Conservation (phyloP, 768 basidiomycete genomes). For the Hydnum rufescens region DNA sequence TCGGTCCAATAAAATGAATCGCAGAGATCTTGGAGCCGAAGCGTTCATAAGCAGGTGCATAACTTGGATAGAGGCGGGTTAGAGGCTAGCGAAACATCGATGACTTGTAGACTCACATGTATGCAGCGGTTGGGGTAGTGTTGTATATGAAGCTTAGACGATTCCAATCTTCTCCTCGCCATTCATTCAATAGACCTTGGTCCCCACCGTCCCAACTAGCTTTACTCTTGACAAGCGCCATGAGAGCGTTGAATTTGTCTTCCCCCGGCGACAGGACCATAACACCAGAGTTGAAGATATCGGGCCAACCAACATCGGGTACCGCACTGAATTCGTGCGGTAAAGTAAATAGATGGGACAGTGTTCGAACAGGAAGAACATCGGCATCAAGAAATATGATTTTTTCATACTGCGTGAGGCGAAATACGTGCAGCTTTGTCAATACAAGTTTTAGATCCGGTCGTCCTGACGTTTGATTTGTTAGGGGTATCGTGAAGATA, state of each 20-base stretch:
- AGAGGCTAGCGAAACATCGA: slow-evolving; percentile 5
- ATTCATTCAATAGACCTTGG: slow-evolving; percentile 93
- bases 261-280: slow-evolving; percentile 69
- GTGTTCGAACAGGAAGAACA: slow-evolving; percentile 66
- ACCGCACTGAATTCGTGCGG: slow-evolving; percentile 78
- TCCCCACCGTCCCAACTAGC: slow-evolving; percentile 98
- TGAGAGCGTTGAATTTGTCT: slow-evolving; percentile 62
- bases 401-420: slow-evolving; percentile 69
- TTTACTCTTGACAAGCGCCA: slow-evolving; percentile 45
- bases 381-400: slow-evolving; percentile 87
- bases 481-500: background rate
- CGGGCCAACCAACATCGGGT: slow-evolving; percentile 97
- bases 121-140: slow-evolving; percentile 91
- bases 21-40: slow-evolving; percentile 73
- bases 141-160: slow-evolving; percentile 95
- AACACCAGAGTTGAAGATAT: slow-evolving; percentile 97
- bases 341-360: slow-evolving; percentile 79
- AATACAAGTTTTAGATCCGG: slow-evolving; percentile 83
- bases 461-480: slow-evolving; percentile 39
- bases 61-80: slow-evolving; percentile 29
- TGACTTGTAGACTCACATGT: slow-evolving; percentile 46
- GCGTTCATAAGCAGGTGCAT: slow-evolving; percentile 90
- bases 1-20: slow-evolving; percentile 87
- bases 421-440: slow-evolving; percentile 92
- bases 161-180: slow-evolving; percentile 74